A percentile compares a stretch with the other conserved stretches of the same genome.
Conservation (phyloP, 2,329 filamentous ascomycete species). For the Cladosporium sp. region DNA sequence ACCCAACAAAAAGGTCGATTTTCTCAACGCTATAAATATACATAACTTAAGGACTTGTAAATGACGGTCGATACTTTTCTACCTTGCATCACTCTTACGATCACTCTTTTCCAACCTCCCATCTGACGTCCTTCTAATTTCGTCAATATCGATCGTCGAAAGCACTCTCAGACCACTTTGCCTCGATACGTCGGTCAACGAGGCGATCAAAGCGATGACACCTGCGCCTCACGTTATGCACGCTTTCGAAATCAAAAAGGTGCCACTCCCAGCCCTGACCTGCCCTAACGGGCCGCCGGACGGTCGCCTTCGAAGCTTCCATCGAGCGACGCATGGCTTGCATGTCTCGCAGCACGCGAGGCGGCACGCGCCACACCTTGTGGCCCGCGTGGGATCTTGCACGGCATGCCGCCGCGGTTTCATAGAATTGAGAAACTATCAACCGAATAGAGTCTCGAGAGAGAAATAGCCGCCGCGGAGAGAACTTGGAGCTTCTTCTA, state of each 20-base stretch:
- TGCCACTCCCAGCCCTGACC: background rate
- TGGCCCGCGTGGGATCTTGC: background rate
- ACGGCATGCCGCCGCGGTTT: background rate
- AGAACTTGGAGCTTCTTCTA: background rate
- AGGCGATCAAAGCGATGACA: background rate
- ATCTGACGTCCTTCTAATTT: background rate
- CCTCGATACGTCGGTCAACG: background rate
- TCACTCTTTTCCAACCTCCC: background rate
- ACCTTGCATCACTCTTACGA: background rate
- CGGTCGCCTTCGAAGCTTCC: constrained; percentile 1
- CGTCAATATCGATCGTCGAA: background rate
- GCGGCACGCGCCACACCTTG: background rate
- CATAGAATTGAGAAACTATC: background rate
- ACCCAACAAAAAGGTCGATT: constrained; percentile 5
- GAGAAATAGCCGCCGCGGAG: background rate
- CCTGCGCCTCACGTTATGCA: background rate
- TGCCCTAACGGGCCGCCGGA: constrained; percentile 1
- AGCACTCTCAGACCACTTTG: background rate
- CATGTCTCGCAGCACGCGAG: constrained; percentile 12
- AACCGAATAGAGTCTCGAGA: background rate
- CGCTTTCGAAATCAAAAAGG: background rate
- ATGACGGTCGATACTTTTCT: constrained; percentile 9
- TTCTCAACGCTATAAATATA: constrained; percentile 11
- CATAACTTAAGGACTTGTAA: constrained; percentile 11
- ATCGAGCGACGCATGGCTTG: background rate